Evolutionary conservation across 495 filamentous ascomycete species (phyloP).

Genomic region (Penicillium pancosmium): DNA sequence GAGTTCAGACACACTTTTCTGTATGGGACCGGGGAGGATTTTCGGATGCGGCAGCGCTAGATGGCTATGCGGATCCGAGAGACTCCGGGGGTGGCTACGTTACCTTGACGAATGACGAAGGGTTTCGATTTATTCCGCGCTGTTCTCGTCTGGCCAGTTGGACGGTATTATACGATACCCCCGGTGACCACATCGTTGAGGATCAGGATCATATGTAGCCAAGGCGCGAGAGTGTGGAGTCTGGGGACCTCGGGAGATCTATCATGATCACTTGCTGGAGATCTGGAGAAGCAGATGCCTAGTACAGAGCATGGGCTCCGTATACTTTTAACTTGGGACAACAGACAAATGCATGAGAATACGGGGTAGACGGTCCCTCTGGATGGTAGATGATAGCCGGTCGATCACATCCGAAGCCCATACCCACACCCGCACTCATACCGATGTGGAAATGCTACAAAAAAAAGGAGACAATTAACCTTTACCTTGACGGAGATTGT

Average conservation of each 20-base stretch:
- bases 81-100: neutral
- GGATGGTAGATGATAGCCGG: neutral
- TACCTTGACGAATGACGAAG: neutral
- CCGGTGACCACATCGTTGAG: neutral
- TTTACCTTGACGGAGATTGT: neutral
- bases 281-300: neutral
- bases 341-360: neutral
- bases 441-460: slow-evolving; percentile 1
- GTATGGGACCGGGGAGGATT: neutral
- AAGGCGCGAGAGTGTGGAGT: slow-evolving; percentile 14
- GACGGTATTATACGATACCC: neutral
- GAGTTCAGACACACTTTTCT: neutral
- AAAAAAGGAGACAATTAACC: slow-evolving; percentile 3
- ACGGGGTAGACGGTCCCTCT: neutral
- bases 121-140: neutral
- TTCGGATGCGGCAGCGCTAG: slow-evolving; percentile 4
- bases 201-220: neutral
- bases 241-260: slow-evolving; percentile 14
- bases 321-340: neutral
- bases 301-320: neutral
- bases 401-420: slow-evolving; percentile 1
- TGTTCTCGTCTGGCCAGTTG: neutral
- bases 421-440: neutral
- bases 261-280: neutral
- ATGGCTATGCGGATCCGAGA: neutral